Conservation (phyloP, 2,329 filamentous ascomycete species). For the Penicillium sp. region DNA sequence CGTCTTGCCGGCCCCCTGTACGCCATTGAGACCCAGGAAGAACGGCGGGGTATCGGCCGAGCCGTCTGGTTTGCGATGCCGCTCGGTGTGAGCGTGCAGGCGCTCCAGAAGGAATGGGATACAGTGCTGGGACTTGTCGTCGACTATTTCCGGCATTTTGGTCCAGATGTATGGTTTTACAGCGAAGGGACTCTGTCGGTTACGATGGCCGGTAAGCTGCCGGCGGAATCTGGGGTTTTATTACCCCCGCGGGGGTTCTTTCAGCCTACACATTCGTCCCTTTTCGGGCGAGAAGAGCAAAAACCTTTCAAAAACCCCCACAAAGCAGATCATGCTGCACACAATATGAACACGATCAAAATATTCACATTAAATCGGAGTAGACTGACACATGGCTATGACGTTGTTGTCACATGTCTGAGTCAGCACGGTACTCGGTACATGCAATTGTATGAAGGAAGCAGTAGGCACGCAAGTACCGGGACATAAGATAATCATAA, state of each 20-base stretch:
- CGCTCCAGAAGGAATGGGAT: slow-evolving; percentile 71
- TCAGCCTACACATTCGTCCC: slow-evolving; percentile 2
- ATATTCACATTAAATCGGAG: not conserved
- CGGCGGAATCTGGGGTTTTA: slow-evolving; percentile 21
- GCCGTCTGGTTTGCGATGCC: slow-evolving; percentile 36
- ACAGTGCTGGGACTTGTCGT: slow-evolving; percentile 76
- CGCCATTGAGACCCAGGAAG: slow-evolving; percentile 83
- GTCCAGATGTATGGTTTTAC: slow-evolving; percentile 5
- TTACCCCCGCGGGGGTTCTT: slow-evolving; percentile 13
- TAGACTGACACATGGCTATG: slow-evolving; percentile 19
- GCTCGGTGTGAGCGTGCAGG: slow-evolving; percentile 52
- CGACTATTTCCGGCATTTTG: slow-evolving; percentile 56
- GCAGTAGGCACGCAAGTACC: not conserved
- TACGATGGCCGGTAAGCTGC: slow-evolving; percentile 14
- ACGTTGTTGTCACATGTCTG: slow-evolving; percentile 26
- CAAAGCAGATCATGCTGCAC: not conserved
- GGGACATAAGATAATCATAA: not conserved
- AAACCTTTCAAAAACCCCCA: not conserved
- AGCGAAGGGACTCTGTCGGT: slow-evolving; percentile 10
- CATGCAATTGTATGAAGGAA: not conserved
- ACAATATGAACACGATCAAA: not conserved
- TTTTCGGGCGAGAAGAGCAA: slow-evolving; percentile 8
- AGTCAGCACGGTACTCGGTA: slow-evolving; percentile 38
- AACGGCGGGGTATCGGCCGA: slow-evolving; percentile 58
- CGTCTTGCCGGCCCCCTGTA: slow-evolving; percentile 91